Conservation (phyloP, 345 rosid species). For the Eucalyptus cladocalyx region DNA sequence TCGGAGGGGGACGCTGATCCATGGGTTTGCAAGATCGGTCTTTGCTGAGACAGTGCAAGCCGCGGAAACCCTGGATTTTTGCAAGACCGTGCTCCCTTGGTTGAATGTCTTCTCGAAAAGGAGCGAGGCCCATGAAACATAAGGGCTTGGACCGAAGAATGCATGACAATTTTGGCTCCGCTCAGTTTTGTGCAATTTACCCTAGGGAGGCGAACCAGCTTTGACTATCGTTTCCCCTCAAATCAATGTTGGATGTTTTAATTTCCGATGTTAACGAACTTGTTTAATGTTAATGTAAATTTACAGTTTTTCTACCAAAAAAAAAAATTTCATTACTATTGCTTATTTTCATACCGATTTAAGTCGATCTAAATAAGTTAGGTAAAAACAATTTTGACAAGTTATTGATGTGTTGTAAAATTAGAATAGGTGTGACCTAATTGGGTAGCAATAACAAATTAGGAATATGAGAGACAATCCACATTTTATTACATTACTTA, state of each 20-base stretch:
- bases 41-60: background rate
- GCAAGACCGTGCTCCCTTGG: background rate
- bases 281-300: no score
- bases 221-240: no score
- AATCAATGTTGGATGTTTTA: no score
- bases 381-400: background rate
- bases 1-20: background rate
- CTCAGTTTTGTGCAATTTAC: background rate
- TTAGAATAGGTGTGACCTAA: background rate
- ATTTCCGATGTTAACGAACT: no score
- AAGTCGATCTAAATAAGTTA: background rate
- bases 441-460: background rate
- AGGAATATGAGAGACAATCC: background rate
- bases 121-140: background rate
- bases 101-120: background rate
- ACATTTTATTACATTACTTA: background rate
- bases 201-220: background rate
- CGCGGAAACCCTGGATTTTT: background rate
- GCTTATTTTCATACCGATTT: background rate
- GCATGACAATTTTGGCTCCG: background rate
- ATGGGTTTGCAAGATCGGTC: background rate
- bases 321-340: background rate
- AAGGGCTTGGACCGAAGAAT: background rate
- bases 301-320: no score
- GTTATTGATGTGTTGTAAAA: background rate